A percentile compares a stretch with the other conserved stretches of the same genome.
These are phyloP conservation scores for Cadophora malorum DNA, from an alignment of 2,329 filamentous ascomycete genomes.

Conservation along the genomic window DNA sequence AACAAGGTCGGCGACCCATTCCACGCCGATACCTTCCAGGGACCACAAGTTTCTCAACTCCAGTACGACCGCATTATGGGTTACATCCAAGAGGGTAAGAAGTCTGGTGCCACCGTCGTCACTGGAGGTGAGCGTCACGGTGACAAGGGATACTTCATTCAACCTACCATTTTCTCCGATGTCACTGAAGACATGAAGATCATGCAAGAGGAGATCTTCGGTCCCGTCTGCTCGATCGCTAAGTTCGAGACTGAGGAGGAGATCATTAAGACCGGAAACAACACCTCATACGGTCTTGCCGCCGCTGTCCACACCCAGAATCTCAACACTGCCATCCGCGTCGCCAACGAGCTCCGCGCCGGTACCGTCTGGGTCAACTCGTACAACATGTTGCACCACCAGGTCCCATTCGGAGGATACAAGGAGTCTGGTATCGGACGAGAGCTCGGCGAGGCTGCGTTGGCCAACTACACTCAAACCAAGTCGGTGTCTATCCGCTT, in stretches of 20 bases:
- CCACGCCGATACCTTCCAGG: slow-evolving; percentile 69
- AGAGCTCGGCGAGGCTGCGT: slow-evolving; percentile 73
- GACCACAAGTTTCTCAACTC: slow-evolving; percentile 71
- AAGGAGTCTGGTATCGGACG: slow-evolving; percentile 81
- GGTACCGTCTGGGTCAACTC: slow-evolving; percentile 51
- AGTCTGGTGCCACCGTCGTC: slow-evolving; percentile 68
- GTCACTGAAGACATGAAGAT: slow-evolving; percentile 77
- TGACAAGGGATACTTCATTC: slow-evolving; percentile 72
- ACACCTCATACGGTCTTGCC: slow-evolving; percentile 70
- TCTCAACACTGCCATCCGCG: slow-evolving; percentile 71
- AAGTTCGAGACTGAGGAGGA: slow-evolving; percentile 76
- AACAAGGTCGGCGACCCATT: slow-evolving; percentile 75
- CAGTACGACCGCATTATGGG: slow-evolving; percentile 76
- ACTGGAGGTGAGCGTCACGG: slow-evolving; percentile 71
- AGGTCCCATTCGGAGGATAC: slow-evolving; percentile 74
- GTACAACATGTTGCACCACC: slow-evolving; percentile 75
- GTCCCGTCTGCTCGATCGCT: slow-evolving; percentile 72
- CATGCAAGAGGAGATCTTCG: slow-evolving; percentile 77
- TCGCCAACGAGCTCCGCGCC: slow-evolving; percentile 67
- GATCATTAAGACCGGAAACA: slow-evolving; percentile 67
- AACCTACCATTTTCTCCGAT: slow-evolving; percentile 76
- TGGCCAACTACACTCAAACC: slow-evolving; percentile 71
- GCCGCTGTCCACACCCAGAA: slow-evolving; percentile 72
- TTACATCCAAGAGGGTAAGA: slow-evolving; percentile 69
- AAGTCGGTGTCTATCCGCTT: slow-evolving; percentile 69